Evolutionary conservation across 176 grass and related monocot species (phyloP).

Genomic region (Paspalum vaginatum): DNA sequence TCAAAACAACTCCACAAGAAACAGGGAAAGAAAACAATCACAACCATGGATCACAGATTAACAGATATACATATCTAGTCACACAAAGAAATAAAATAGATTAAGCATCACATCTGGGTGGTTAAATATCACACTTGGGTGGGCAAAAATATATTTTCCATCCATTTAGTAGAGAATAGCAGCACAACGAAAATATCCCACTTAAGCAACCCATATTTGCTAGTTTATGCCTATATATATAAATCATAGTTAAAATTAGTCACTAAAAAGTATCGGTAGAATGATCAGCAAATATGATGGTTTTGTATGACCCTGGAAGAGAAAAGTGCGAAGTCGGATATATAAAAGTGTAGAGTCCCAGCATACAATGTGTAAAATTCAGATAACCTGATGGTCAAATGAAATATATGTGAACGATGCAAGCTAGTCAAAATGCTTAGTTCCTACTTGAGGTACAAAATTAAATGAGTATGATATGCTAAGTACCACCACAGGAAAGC

Average conservation of each 20-base stretch:
- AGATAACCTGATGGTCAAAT: slow-evolving; percentile 4
- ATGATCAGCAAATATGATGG: not conserved
- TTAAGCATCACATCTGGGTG: slow-evolving; percentile 3
- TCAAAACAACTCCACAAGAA: not conserved
- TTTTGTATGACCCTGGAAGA: not conserved
- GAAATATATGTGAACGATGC: not conserved
- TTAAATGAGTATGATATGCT: slow-evolving; percentile 3
- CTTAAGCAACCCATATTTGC: slow-evolving; percentile 18
- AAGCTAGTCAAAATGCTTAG: not conserved
- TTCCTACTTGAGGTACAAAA: not conserved
- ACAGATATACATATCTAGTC: slow-evolving; percentile 10
- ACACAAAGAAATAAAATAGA: slow-evolving; percentile 32
- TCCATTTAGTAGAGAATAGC: not conserved
- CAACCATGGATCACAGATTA: slow-evolving; percentile 25
- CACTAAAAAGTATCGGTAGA: not conserved
- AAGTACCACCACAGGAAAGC: slow-evolving; percentile 10
- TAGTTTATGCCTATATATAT: slow-evolving; percentile 13
- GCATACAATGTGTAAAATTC: not conserved
- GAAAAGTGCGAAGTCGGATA: slow-evolving; percentile 2
- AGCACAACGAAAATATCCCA: not conserved
- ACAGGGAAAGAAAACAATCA: not conserved
- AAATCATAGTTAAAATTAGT: slow-evolving; percentile 8
- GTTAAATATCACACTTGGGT: not conserved
- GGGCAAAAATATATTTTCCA: not conserved
- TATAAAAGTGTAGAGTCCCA: not conserved